These are phyloP conservation scores for Collybia mongolica DNA, from an alignment of 768 basidiomycete genomes.

Conservation along the genomic window DNA sequence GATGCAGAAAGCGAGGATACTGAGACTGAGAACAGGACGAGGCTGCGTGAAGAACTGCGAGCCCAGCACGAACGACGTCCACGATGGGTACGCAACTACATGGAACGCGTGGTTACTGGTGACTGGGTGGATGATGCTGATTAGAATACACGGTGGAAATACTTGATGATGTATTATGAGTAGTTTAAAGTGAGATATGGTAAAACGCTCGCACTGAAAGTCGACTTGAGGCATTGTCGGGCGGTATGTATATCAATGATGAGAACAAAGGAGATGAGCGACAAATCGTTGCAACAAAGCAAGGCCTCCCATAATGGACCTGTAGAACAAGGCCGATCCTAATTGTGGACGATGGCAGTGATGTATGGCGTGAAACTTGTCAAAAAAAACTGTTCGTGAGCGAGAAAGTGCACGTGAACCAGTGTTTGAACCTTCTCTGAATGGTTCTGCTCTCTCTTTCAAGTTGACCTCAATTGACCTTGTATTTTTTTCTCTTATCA, in stretches of 20 bases:
- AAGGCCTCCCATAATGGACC: too few species aligned
- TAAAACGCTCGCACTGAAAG: neutral
- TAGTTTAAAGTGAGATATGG: neutral
- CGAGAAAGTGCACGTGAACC: constrained; percentile 1
- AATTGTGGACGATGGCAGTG: too few species aligned
- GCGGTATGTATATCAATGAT: too few species aligned
- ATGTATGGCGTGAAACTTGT: neutral
- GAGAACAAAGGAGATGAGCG: too few species aligned
- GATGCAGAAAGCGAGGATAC: constrained; percentile 27
- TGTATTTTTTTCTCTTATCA: constrained; percentile 4
- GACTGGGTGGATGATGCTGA: constrained; percentile 73
- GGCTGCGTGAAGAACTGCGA: constrained; percentile 42
- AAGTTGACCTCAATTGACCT: neutral
- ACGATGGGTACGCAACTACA: constrained; percentile 62
- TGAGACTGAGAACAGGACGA: constrained; percentile 27
- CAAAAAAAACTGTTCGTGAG: neutral
- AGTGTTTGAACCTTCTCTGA: neutral
- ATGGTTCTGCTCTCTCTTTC: neutral
- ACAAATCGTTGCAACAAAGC: too few species aligned
- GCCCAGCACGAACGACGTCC: constrained; percentile 52
- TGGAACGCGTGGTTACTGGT: constrained; percentile 58
- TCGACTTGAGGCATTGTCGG: too few species aligned
- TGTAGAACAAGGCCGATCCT: too few species aligned
- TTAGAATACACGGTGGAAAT: constrained; percentile 23
- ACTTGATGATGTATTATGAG: constrained; percentile 18